phyloP scores from a whole-genome alignment of 2,329 filamentous ascomycete genomes.

The Exserohilum turcica region DNA sequence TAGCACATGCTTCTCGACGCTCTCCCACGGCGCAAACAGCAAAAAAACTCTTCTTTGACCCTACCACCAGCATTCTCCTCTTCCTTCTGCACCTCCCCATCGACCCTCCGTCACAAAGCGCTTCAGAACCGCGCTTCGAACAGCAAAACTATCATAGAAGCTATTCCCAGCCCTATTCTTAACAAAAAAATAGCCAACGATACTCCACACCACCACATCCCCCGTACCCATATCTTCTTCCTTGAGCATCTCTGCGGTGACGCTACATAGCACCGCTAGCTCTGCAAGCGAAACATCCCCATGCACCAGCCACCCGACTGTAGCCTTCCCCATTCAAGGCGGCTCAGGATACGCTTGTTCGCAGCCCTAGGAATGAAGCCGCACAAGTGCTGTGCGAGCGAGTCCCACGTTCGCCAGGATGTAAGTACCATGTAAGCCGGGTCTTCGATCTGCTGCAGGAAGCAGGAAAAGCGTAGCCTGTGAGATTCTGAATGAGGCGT shows the following conservation, averaged over 20 bases:
- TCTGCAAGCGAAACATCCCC: slow-evolving; percentile 46
- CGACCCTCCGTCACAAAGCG: slow-evolving; percentile 36
- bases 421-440: slow-evolving; percentile 48
- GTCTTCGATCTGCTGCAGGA: slow-evolving; percentile 54
- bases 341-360: slow-evolving; percentile 50
- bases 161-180: no score
- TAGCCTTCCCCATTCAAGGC: slow-evolving; percentile 46
- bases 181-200: no score
- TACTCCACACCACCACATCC: slow-evolving; percentile 38
- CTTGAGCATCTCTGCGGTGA: background rate
- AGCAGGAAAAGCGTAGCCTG: slow-evolving; percentile 46
- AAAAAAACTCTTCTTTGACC: slow-evolving; percentile 50
- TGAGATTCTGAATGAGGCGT: slow-evolving; percentile 47
- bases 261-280: no score
- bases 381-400: slow-evolving; percentile 49
- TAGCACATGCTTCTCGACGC: slow-evolving; percentile 41
- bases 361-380: slow-evolving; percentile 51
- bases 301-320: slow-evolving; percentile 52
- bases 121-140: slow-evolving; percentile 34
- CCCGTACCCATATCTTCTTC: no score
- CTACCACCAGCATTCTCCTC: slow-evolving; percentile 5
- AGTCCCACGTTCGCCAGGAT: slow-evolving; percentile 56
- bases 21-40: slow-evolving; percentile 49
- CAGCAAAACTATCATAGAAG: slow-evolving; percentile 39
- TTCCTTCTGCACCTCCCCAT: slow-evolving; percentile 48